A percentile compares a stretch with the other conserved stretches of the same genome.
Evolutionary conservation across 225 moss, liverwort and hornwort species (phyloP).

Genomic region (Climacium dendroides): DNA sequence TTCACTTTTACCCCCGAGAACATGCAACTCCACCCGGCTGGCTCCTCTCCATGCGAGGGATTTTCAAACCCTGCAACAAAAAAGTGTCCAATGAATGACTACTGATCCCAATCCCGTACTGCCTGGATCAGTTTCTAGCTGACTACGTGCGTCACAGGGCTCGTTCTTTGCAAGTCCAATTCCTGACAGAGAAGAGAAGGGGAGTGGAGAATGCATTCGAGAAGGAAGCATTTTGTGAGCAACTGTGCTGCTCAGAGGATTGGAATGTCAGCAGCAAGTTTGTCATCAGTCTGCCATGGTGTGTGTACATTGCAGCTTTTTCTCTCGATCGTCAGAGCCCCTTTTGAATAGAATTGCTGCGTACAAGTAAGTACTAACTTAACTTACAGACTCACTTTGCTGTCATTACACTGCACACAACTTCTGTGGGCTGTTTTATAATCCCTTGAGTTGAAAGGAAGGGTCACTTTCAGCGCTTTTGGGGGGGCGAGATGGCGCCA

Average conservation of each 20-base stretch:
- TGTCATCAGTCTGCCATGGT: not conserved
- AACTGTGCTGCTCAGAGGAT: not conserved
- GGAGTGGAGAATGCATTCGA: not conserved
- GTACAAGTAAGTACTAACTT: not conserved
- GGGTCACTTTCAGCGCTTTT: too few relatives aligned
- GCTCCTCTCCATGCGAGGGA: too few relatives aligned
- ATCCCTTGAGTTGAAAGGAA: not conserved
- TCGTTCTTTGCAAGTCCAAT: not conserved
- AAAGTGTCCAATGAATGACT: not conserved
- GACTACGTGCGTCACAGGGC: not conserved
- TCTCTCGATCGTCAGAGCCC: not conserved
- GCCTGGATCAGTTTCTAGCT: not conserved
- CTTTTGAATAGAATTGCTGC: not conserved
- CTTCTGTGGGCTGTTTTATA: not conserved
- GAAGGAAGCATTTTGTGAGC: not conserved
- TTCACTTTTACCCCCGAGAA: too few relatives aligned
- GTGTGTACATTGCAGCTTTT: not conserved
- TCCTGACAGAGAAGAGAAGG: not conserved
- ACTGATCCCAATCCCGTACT: not conserved
- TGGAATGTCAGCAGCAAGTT: not conserved
- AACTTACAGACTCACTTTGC: not conserved
- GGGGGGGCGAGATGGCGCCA: too few relatives aligned
- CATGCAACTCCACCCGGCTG: too few relatives aligned
- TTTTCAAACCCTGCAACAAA: too few relatives aligned
- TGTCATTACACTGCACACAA: not conserved